Conservation (phyloP, 2,329 filamentous ascomycete species). For the Pestalotiopsis sp. region DNA sequence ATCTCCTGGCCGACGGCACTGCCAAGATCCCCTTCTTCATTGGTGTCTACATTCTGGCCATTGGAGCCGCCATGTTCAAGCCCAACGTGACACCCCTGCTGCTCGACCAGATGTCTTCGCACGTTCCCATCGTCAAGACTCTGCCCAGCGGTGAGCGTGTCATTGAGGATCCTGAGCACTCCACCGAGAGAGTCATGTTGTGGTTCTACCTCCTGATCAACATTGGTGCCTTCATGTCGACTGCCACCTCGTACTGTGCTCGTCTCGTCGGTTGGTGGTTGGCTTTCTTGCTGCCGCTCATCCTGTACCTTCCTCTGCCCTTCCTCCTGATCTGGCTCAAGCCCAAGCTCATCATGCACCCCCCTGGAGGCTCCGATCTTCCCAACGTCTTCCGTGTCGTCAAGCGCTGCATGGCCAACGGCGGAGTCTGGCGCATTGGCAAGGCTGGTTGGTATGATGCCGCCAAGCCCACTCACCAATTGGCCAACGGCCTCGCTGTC, state of each 20-base stretch:
- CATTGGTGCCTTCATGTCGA: slow-evolving; percentile 53
- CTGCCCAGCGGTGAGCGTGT: slow-evolving; percentile 61
- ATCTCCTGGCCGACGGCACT: slow-evolving; percentile 45
- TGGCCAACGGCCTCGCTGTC: slow-evolving; percentile 40
- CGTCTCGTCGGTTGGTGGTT: slow-evolving; percentile 55
- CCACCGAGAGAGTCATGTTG: slow-evolving; percentile 67
- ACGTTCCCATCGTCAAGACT: slow-evolving; percentile 55
- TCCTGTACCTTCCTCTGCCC: slow-evolving; percentile 47
- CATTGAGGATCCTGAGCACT: slow-evolving; percentile 69
- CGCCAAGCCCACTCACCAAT: slow-evolving; percentile 58
- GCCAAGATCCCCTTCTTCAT: slow-evolving; percentile 46
- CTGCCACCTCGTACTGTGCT: slow-evolving; percentile 54
- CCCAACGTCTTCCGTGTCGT: slow-evolving; percentile 45
- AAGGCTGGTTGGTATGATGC: slow-evolving; percentile 60
- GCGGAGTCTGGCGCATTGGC: slow-evolving; percentile 39
- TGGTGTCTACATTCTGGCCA: slow-evolving; percentile 53
- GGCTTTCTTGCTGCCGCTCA: slow-evolving; percentile 44
- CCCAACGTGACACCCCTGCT: slow-evolving; percentile 72
- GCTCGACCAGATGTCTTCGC: slow-evolving; percentile 65
- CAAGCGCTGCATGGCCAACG: slow-evolving; percentile 35
- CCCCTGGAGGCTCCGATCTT: slow-evolving; percentile 48
- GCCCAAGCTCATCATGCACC: slow-evolving; percentile 44
- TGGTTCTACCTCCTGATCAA: slow-evolving; percentile 63
- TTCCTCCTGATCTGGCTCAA: slow-evolving; percentile 44
- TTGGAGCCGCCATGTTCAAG: slow-evolving; percentile 72